These are phyloP conservation scores for Sporothrix brasiliensis DNA, from an alignment of 2,329 filamentous ascomycete genomes.

Conservation along the genomic window DNA sequence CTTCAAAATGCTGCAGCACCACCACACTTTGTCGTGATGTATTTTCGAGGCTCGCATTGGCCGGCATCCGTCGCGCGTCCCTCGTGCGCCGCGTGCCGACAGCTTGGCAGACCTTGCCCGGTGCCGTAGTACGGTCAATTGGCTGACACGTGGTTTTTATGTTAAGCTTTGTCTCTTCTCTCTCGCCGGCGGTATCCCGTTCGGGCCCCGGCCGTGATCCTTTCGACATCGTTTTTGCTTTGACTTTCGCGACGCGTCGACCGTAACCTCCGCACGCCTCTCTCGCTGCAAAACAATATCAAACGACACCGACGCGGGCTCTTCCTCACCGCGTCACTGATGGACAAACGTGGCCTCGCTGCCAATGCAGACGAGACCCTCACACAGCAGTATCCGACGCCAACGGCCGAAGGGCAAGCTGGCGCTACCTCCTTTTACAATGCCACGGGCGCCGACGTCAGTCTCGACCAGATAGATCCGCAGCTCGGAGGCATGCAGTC, in stretches of 20 bases:
- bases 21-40: neutral
- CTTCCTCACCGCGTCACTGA: slow-evolving; percentile 23
- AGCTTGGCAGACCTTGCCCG: neutral
- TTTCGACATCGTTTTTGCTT: neutral
- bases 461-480: slow-evolving; percentile 41
- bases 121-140: slow-evolving; percentile 9
- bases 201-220: neutral
- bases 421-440: slow-evolving; percentile 51
- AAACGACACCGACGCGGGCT: too few relatives aligned
- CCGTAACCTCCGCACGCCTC: neutral
- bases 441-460: slow-evolving; percentile 30
- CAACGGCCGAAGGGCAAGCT: slow-evolving; percentile 51
- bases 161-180: neutral
- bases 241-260: slow-evolving; percentile 20
- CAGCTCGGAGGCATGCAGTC: slow-evolving; percentile 37
- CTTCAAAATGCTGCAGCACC: neutral
- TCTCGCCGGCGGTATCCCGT: neutral
- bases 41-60: neutral
- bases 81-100: neutral
- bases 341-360: slow-evolving; percentile 42
- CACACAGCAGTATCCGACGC: slow-evolving; percentile 52
- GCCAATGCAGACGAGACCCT: slow-evolving; percentile 45
- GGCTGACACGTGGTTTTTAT: neutral
- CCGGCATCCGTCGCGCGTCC: neutral
- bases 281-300: neutral